These are phyloP conservation scores for Gossypium davidsonii DNA, from an alignment of 441 rosid species.

Conservation along the genomic window DNA sequence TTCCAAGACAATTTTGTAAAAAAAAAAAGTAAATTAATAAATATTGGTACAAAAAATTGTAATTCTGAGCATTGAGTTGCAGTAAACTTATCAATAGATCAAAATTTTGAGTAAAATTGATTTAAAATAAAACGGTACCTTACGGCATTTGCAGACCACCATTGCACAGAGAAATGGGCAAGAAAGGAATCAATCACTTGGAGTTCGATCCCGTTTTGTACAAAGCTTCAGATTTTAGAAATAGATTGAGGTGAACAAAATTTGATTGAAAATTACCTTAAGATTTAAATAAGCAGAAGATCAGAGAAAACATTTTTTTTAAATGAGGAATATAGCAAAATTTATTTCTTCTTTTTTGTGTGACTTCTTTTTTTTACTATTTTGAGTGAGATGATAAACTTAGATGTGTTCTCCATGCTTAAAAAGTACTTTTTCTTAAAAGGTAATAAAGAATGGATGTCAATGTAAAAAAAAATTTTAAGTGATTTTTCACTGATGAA, in stretches of 20 bases:
- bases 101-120: neutral
- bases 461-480: no score
- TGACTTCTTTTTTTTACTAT: neutral
- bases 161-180: slow-evolving; percentile 30
- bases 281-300: slow-evolving; percentile 15
- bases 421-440: no score
- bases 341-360: neutral
- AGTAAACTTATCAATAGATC: neutral
- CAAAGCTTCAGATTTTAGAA: slow-evolving; percentile 7
- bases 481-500: no score
- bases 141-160: slow-evolving; percentile 97
- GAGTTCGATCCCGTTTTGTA: slow-evolving; percentile 9
- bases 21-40: neutral
- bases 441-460: no score
- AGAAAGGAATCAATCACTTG: slow-evolving; percentile 15
- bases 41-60: neutral
- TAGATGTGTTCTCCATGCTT: no score
- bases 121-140: slow-evolving; percentile 32
- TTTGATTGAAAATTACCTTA: slow-evolving; percentile 5
- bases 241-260: neutral
- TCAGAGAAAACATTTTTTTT: neutral
- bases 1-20: neutral
- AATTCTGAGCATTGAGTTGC: neutral
- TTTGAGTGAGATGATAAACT: neutral
- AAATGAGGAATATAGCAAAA: neutral